Conservation (phyloP, 169 alveolate species). For the Cryptosporidium ubiquitum region DNA sequence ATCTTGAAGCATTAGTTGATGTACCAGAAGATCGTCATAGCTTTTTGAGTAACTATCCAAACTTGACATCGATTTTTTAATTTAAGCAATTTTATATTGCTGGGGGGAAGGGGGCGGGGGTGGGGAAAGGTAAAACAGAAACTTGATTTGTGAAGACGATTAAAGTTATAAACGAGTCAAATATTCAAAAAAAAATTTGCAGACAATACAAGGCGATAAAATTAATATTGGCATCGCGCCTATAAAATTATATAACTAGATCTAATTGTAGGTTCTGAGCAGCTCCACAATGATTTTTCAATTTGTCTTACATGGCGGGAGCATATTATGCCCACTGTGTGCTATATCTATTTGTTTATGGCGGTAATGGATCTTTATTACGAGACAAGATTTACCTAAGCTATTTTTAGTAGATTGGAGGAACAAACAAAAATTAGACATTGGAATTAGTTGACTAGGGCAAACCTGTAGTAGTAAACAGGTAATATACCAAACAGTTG, state of each 20-base stretch:
- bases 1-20: constrained; percentile 79
- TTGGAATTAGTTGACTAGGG: background rate
- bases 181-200: background rate
- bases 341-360: background rate
- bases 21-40: constrained; percentile 78
- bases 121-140: background rate
- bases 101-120: too few relatives aligned
- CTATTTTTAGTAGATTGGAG: background rate
- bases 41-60: constrained; percentile 56
- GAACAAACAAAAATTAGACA: background rate
- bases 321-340: constrained; percentile 5
- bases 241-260: too few relatives aligned
- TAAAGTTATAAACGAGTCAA: background rate
- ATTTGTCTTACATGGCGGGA: background rate
- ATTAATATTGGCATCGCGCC: background rate
- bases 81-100: background rate
- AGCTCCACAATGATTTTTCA: background rate
- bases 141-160: background rate
- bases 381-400: constrained; percentile 1
- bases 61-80: background rate
- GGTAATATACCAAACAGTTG: background rate
- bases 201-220: background rate
- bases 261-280: background rate
- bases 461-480: background rate
- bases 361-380: constrained; percentile 4